Evolutionary conservation across 495 filamentous ascomycete genomes (phyloP).

Genomic region (Parathielavia hyrcaniae): DNA sequence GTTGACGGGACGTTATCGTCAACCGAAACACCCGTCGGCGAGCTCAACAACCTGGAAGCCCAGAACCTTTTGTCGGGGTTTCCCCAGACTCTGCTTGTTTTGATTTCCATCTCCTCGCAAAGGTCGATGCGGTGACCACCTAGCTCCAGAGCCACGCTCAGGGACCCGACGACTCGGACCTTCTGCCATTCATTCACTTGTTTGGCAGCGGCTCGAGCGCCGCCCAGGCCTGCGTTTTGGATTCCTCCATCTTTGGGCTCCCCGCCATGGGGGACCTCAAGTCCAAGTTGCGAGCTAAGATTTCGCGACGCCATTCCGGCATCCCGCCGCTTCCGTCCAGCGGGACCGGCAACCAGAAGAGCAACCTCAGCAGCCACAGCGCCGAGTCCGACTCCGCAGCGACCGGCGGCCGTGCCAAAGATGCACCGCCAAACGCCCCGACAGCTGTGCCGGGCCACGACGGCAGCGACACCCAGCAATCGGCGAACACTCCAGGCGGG

Average conservation of each 20-base stretch:
- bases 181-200: background rate
- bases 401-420: conserved; percentile 1
- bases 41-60: background rate
- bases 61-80: background rate
- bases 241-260: conserved; percentile 1
- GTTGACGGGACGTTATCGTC: too few species aligned
- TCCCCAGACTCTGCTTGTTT: too few species aligned
- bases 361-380: conserved; percentile 17
- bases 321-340: conserved; percentile 30
- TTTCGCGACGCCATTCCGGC: conserved; percentile 41
- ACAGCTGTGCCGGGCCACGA: background rate
- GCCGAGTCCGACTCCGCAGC: conserved; percentile 12
- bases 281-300: conserved; percentile 44
- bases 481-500: background rate
- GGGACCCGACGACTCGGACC: background rate
- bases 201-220: background rate
- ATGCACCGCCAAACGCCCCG: conserved; percentile 2
- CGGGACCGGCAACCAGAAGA: conserved; percentile 17
- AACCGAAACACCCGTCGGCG: background rate
- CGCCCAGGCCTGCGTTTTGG: conserved; percentile 4
- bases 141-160: background rate
- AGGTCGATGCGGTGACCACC: background rate
- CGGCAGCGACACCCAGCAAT: conserved; percentile 8
- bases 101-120: background rate
- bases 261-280: conserved; percentile 43